These are phyloP conservation scores for Boeremia exigua DNA, from an alignment of 2,329 filamentous ascomycete genomes.

Conservation along the genomic window DNA sequence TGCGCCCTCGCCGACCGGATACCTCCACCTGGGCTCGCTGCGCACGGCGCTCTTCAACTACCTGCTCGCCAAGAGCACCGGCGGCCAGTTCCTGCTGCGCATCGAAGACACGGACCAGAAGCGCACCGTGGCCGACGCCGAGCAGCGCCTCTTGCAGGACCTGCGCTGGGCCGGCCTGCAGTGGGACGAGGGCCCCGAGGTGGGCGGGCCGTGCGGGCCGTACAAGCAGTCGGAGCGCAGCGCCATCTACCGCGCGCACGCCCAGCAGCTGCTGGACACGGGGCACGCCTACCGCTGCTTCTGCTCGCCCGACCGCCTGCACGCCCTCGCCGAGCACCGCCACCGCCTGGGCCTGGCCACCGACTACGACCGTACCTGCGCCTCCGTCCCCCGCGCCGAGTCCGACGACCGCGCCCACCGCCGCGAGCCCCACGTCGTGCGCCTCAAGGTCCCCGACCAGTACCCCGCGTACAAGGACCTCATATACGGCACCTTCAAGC, in stretches of 20 bases:
- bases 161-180: constrained; percentile 85
- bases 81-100: constrained; percentile 86
- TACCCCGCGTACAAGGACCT: constrained; percentile 75
- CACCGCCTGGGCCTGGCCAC: constrained; percentile 64
- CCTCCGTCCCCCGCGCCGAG: constrained; percentile 68
- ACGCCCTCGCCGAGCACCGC: constrained; percentile 68
- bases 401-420: constrained; percentile 72
- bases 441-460: constrained; percentile 69
- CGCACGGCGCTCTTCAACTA: constrained; percentile 97
- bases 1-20: constrained; percentile 93
- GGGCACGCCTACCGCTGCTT: constrained; percentile 92
- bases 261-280: constrained; percentile 69
- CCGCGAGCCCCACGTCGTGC: constrained; percentile 76
- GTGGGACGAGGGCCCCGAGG: constrained; percentile 92
- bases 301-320: constrained; percentile 75
- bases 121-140: constrained; percentile 80
- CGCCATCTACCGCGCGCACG: constrained; percentile 73
- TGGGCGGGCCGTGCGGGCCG: constrained; percentile 81
- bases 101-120: constrained; percentile 96
- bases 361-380: constrained; percentile 77
- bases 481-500: constrained; percentile 69
- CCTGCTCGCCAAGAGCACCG: constrained; percentile 83
- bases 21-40: constrained; percentile 88
- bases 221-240: constrained; percentile 89
- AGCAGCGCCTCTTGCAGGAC: constrained; percentile 77